A percentile compares a stretch with the other conserved stretches of the same genome.
These are phyloP conservation scores for Amphichorda felina DNA, from an alignment of 2,329 filamentous ascomycete species.

Conservation along the genomic window DNA sequence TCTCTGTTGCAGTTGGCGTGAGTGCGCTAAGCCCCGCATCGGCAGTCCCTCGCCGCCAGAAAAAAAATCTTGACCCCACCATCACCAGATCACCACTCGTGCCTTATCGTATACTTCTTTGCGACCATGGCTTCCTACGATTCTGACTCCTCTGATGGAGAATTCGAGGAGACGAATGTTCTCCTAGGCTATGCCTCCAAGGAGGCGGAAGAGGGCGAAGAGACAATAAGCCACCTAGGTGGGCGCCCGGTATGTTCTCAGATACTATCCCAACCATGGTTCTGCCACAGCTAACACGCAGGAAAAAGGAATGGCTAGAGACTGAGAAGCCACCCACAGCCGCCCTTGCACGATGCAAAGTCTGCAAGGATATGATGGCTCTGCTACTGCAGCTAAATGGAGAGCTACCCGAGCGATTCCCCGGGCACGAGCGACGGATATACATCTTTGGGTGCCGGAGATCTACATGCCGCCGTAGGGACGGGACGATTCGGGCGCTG, in stretches of 20 bases:
- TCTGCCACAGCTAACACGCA: too few relatives aligned
- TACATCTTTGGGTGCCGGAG: conserved; percentile 77
- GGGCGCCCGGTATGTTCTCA: conserved; percentile 61
- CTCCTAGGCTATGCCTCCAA: conserved; percentile 81
- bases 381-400: conserved; percentile 85
- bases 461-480: conserved; percentile 68
- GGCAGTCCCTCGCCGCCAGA: not conserved
- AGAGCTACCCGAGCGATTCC: conserved; percentile 77
- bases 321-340: conserved; percentile 59
- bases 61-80: conserved; percentile 22
- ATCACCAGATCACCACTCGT: conserved; percentile 8
- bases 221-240: conserved; percentile 79
- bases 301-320: conserved; percentile 74
- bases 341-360: conserved; percentile 70
- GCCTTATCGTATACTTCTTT: not conserved
- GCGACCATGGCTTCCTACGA: conserved; percentile 63
- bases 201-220: conserved; percentile 53
- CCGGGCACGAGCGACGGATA: conserved; percentile 74
- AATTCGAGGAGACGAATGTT: conserved; percentile 73
- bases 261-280: too few relatives aligned
- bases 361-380: conserved; percentile 74
- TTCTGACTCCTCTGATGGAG: conserved; percentile 67
- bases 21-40: conserved; percentile 3
- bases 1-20: too few relatives aligned
- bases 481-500: conserved; percentile 68